phyloP scores from a whole-genome alignment of 2,329 filamentous ascomycete species.

The Pestalotiopsis sp. region DNA sequence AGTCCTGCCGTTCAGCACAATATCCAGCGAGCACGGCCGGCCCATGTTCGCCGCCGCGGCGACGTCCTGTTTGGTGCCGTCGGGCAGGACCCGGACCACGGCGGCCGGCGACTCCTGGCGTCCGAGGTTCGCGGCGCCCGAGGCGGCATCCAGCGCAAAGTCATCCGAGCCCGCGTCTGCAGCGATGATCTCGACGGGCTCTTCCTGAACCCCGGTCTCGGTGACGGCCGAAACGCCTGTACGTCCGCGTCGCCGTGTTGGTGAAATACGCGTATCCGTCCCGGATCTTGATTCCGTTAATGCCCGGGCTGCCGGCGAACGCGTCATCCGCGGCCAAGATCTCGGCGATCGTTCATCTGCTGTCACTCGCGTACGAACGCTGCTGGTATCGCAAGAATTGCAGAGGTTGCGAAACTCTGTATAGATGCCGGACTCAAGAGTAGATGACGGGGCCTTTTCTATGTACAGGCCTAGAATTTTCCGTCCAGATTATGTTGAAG shows the following conservation, averaged over 20 bases:
- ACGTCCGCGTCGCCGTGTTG: slow-evolving; percentile 9
- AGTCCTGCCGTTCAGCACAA: background rate
- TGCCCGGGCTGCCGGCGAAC: slow-evolving; percentile 11
- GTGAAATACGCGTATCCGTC: slow-evolving; percentile 16
- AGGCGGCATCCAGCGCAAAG: background rate
- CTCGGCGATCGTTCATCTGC: background rate
- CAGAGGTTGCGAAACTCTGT: too few species aligned
- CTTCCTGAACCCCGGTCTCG: background rate
- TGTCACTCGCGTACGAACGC: background rate
- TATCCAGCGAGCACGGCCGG: background rate
- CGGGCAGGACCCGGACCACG: background rate
- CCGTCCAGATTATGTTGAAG: background rate
- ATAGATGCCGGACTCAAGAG: too few species aligned
- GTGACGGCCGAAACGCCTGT: slow-evolving; percentile 11
- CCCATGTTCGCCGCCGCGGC: background rate
- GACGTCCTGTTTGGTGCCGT: background rate
- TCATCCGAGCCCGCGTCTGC: background rate
- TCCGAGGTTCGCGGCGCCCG: background rate
- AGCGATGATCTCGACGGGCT: background rate
- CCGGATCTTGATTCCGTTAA: slow-evolving; percentile 16
- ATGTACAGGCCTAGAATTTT: too few species aligned
- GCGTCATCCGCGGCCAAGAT: slow-evolving; percentile 3
- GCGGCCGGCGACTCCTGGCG: background rate
- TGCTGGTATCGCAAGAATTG: background rate
- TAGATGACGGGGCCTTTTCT: too few species aligned